These are phyloP conservation scores for Nannochloris sp. DNA, from an alignment of 139 green algal genomes.

Conservation along the genomic window DNA sequence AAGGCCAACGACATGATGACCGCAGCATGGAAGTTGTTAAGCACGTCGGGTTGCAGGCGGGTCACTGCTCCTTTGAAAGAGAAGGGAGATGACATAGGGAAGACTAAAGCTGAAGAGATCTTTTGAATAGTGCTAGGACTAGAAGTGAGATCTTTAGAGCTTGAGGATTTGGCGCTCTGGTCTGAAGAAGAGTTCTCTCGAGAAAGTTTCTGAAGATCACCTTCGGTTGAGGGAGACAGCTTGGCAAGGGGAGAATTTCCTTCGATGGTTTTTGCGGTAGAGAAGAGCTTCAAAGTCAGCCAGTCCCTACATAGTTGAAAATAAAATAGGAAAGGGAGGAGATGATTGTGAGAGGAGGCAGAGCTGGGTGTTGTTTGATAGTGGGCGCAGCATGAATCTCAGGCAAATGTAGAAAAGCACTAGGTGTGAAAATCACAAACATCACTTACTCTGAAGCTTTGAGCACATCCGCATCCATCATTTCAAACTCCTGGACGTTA, in stretches of 20 bases:
- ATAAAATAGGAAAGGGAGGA: not conserved
- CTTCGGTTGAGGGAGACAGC: too few species aligned
- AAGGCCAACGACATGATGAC: not conserved
- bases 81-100: not conserved
- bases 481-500: slow-evolving; percentile 10
- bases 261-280: not conserved
- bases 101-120: not conserved
- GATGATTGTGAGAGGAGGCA: too few species aligned
- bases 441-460: not conserved
- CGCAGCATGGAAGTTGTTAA: not conserved
- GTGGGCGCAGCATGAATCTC: too few species aligned
- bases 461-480: slow-evolving; percentile 10
- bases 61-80: not conserved
- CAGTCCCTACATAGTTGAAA: not conserved
- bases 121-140: not conserved
- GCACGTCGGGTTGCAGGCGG: not conserved
- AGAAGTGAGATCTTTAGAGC: not conserved
- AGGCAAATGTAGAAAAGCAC: too few species aligned
- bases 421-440: too few species aligned
- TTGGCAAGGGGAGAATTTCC: not conserved
- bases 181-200: too few species aligned
- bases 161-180: slow-evolving; percentile 4
- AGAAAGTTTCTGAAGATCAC: too few species aligned
- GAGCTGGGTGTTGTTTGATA: too few species aligned
- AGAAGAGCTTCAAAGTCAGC: slow-evolving; percentile 8